These are phyloP conservation scores for Pyrus betulifolia DNA, from an alignment of 306 rosid species.

Conservation along the genomic window DNA sequence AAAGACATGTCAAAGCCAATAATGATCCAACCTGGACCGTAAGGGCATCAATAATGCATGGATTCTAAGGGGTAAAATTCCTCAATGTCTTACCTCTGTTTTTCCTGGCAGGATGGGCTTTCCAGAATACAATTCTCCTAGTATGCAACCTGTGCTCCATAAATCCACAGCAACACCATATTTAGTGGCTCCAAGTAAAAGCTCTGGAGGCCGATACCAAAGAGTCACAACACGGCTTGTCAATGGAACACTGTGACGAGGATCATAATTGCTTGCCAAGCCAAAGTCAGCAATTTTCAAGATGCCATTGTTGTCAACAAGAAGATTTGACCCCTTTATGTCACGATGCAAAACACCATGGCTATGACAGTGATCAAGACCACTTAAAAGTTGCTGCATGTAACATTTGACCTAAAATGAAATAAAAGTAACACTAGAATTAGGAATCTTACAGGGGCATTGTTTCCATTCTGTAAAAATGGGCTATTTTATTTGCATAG, in stretches of 20 bases:
- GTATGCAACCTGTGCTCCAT: slow-evolving; percentile 95
- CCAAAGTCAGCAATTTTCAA: slow-evolving; percentile 97
- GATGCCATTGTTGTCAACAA: slow-evolving; percentile 62
- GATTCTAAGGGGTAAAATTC: not conserved
- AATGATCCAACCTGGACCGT: not conserved
- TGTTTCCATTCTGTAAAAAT: not conserved
- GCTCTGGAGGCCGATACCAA: slow-evolving; percentile 98
- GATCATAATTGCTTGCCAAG: slow-evolving; percentile 67
- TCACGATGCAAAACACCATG: slow-evolving; percentile 92
- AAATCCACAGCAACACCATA: slow-evolving; percentile 91
- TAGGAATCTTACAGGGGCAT: not conserved
- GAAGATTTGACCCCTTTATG: slow-evolving; percentile 97
- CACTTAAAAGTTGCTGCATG: slow-evolving; percentile 89
- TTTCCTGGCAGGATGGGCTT: slow-evolving; percentile 91
- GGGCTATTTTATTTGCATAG: not conserved
- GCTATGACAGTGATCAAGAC: slow-evolving; percentile 81
- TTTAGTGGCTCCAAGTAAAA: slow-evolving; percentile 79
- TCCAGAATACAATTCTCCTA: slow-evolving; percentile 82
- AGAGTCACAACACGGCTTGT: slow-evolving; percentile 95
- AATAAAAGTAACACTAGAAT: slow-evolving; percentile 17
- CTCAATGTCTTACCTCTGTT: slow-evolving; percentile 63
- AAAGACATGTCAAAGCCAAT: not conserved
- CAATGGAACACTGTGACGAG: slow-evolving; percentile 52
- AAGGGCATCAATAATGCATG: slow-evolving; percentile 3
- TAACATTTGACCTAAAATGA: slow-evolving; percentile 69